phyloP scores from a whole-genome alignment of 176 grass and related monocot genomes.

The Stipa capillata region DNA sequence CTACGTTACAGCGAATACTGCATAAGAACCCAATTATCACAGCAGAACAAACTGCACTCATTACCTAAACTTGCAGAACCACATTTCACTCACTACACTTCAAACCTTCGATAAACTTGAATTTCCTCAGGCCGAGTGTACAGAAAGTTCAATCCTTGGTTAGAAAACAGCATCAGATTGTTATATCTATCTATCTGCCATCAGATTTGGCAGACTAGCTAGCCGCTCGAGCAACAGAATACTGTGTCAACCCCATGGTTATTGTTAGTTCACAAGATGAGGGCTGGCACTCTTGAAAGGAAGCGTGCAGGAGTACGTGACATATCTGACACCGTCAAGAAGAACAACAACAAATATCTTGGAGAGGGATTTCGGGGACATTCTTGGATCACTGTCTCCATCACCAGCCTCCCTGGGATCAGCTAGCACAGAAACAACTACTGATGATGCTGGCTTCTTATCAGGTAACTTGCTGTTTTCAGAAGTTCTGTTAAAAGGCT shows the following conservation, averaged over 20 bases:
- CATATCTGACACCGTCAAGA: constrained; percentile 88
- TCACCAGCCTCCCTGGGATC: constrained; percentile 90
- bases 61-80: constrained; percentile 1
- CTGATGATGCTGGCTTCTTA: constrained; percentile 58
- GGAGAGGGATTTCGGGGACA: constrained; percentile 61
- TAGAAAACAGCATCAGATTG: constrained; percentile 12
- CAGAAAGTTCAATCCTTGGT: constrained; percentile 17
- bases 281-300: constrained; percentile 66
- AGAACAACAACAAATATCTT: constrained; percentile 93
- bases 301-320: constrained; percentile 93
- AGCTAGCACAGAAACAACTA: constrained; percentile 85
- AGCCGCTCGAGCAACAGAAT: not conserved
- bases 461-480: constrained; percentile 56
- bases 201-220: not conserved
- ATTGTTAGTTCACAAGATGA: constrained; percentile 79
- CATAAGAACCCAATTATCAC: not conserved
- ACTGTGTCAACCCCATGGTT: not conserved
- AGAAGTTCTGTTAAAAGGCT: constrained; percentile 52
- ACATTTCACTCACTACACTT: constrained; percentile 10
- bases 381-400: constrained; percentile 61
- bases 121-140: constrained; percentile 35
- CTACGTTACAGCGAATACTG: constrained; percentile 3
- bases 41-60: constrained; percentile 16
- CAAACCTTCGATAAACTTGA: constrained; percentile 31
- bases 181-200: constrained; percentile 5